Evolutionary conservation across 1,284 basidiomycete genomes (phyloP).

Genomic region (Kalmanozyma brasiliensis): DNA sequence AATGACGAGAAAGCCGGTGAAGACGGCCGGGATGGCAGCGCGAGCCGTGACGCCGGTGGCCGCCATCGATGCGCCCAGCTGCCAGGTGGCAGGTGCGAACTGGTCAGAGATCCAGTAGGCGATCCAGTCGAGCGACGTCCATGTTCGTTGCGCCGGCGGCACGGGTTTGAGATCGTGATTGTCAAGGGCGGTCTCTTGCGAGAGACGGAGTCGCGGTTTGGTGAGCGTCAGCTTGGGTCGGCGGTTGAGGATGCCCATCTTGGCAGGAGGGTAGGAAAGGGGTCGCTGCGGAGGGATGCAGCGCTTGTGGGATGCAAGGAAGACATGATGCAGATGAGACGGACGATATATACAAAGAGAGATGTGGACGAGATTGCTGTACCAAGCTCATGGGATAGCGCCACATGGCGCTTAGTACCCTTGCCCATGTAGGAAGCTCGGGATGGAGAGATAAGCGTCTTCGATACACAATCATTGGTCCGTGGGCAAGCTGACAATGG

Average conservation of each 20-base stretch:
- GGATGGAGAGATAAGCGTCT: no score
- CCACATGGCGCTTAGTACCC: no score
- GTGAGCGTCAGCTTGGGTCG: not conserved
- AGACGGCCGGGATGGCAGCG: constrained; percentile 25
- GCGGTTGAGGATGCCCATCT: constrained; percentile 6
- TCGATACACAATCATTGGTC: no score
- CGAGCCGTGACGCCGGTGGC: constrained; percentile 26
- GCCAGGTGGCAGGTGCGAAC: constrained; percentile 35
- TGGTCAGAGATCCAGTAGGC: constrained; percentile 40
- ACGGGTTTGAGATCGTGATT: constrained; percentile 28
- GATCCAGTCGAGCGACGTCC: constrained; percentile 26
- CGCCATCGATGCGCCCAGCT: constrained; percentile 32
- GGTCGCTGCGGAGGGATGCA: no score
- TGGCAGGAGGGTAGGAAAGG: not conserved
- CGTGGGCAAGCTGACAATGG: no score
- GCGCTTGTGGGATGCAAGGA: no score
- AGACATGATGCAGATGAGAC: no score
- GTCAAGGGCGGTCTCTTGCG: constrained; percentile 34
- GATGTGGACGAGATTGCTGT: no score
- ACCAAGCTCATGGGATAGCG: no score
- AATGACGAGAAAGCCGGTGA: constrained; percentile 26
- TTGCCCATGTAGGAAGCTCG: no score
- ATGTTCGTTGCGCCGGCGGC: constrained; percentile 14
- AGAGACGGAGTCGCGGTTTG: constrained; percentile 12
- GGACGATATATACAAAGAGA: no score